Base-by-base conservation (phyloP, 169 alveolate genomes). In the Plasmodium coatneyi region DNA sequence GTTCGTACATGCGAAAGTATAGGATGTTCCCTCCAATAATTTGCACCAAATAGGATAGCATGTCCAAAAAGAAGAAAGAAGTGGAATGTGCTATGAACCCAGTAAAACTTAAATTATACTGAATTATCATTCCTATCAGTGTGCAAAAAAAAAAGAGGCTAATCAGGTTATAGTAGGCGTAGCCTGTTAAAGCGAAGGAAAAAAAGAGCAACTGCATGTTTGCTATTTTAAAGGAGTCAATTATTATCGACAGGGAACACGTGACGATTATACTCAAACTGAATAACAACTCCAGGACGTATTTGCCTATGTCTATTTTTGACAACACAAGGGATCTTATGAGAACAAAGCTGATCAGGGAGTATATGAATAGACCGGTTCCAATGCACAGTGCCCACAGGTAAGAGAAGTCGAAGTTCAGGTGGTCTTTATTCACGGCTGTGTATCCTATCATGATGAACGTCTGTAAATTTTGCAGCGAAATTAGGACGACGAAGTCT, bases 401-500 rank as follows among this genome's bases (percentile, higher is more conserved):
- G 82, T 90, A 82, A 49, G 80, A 41, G 46, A 82, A 74, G 49
- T 84, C 91, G n/a, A 78, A 54, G 41, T 30, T 84, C 52, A 82
- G 78, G 22, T 89, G 49, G n/a, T 41, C 71, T 32, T 80, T 89
- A 79, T 89, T 80, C 14, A 89, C 66, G 39, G 93, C 92, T 72
- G 92, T 70, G 83, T 83, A 81, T 25, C 96, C 96, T 14, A 92
- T 93, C 82, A 95, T 71, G 36, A 95, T 95, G 71, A 84, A 95
- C n/a, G 95, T 84, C 79, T 84, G 92, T 72, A 95, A 52, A 43
- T 92, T 93, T 80, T 92, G 95, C 41, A 95, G 92, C 22, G 95
- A 93, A 39, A 95, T 86, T 32, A 89, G 60, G 54, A 92, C 96
- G 49, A 92, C 96, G 70, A 95, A 95, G 39, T 95, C 96, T 81